phyloP scores from a whole-genome alignment of 192 early-diverging fungal genomes.

The Obelidium mucronatum region DNA sequence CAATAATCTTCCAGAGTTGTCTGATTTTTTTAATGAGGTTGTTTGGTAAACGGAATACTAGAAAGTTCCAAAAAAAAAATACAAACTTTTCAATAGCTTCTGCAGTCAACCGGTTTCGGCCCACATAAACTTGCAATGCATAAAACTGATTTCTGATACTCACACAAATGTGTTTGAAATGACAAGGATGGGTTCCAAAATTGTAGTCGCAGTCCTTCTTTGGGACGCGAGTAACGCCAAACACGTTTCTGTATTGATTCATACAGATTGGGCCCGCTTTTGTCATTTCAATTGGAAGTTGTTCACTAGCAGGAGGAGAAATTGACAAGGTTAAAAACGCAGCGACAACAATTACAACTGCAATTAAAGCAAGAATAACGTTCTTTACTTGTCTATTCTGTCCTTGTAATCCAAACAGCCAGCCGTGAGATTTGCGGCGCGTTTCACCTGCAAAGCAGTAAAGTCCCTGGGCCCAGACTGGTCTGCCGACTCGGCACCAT shows the following conservation, averaged over 20 bases:
- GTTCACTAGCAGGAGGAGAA: slow-evolving; percentile 39
- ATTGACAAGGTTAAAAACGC: neutral
- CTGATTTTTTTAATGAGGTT: too few species aligned
- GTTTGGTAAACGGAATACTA: neutral
- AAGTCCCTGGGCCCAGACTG: slow-evolving; percentile 49
- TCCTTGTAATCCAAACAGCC: slow-evolving; percentile 80
- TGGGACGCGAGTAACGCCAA: slow-evolving; percentile 86
- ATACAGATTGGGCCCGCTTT: slow-evolving; percentile 78
- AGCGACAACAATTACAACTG: neutral
- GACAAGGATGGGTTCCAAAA: slow-evolving; percentile 55
- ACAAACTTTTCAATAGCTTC: slow-evolving; percentile 75
- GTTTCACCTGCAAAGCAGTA: slow-evolving; percentile 78
- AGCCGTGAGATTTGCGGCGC: slow-evolving; percentile 78
- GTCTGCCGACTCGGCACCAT: slow-evolving; percentile 43
- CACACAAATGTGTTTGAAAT: slow-evolving; percentile 69
- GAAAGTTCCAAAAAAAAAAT: neutral
- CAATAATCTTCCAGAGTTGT: slow-evolving; percentile 65
- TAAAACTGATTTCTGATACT: slow-evolving; percentile 83
- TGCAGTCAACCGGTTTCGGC: slow-evolving; percentile 62
- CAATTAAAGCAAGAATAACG: too few species aligned
- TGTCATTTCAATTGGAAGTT: slow-evolving; percentile 71
- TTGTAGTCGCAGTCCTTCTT: slow-evolving; percentile 76
- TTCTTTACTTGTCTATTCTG: slow-evolving; percentile 67
- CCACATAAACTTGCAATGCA: slow-evolving; percentile 66
- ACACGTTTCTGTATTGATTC: slow-evolving; percentile 82